Evolutionary conservation across 176 grass and related monocot genomes (phyloP).

Genomic region (Zizania latifolia): DNA sequence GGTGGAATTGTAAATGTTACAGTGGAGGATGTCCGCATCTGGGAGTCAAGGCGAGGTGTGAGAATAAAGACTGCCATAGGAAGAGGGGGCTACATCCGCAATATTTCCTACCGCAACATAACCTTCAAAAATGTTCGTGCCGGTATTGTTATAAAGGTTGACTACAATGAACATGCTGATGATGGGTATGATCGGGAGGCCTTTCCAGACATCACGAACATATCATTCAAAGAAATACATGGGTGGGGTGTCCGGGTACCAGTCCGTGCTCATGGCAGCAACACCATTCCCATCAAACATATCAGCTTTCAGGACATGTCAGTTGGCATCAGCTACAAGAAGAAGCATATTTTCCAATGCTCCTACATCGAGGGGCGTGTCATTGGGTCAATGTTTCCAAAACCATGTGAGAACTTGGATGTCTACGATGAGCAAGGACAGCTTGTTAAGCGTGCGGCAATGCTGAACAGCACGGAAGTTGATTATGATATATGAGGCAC

Average conservation of each 20-base stretch:
- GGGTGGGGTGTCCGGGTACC: slow-evolving; percentile 82
- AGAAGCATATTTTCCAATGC: slow-evolving; percentile 94
- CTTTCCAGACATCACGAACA: slow-evolving; percentile 48
- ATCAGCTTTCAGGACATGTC: slow-evolving; percentile 71
- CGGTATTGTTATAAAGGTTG: slow-evolving; percentile 67
- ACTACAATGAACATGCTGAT: slow-evolving; percentile 92
- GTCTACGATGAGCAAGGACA: slow-evolving; percentile 45
- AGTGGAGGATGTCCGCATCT: slow-evolving; percentile 64
- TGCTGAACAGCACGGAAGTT: slow-evolving; percentile 52
- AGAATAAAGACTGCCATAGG: slow-evolving; percentile 81
- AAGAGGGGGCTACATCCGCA: slow-evolving; percentile 68
- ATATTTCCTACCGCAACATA: slow-evolving; percentile 69
- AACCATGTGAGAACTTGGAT: slow-evolving; percentile 80
- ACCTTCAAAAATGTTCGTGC: slow-evolving; percentile 60
- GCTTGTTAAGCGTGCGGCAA: slow-evolving; percentile 41
- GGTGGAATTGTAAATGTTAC: slow-evolving; percentile 76
- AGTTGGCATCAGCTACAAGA: slow-evolving; percentile 90
- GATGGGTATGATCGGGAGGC: slow-evolving; percentile 58
- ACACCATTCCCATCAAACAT: slow-evolving; percentile 62
- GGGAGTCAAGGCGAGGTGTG: slow-evolving; percentile 66
- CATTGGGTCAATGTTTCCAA: slow-evolving; percentile 59
- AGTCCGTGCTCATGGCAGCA: slow-evolving; percentile 74
- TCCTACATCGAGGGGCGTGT: slow-evolving; percentile 60
- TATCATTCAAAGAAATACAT: slow-evolving; percentile 68
- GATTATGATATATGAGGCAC: slow-evolving; percentile 78